A percentile compares a stretch with the other conserved stretches of the same genome.
phyloP scores from a whole-genome alignment of 2,329 filamentous ascomycete species.

The Fusarium denticulatum region DNA sequence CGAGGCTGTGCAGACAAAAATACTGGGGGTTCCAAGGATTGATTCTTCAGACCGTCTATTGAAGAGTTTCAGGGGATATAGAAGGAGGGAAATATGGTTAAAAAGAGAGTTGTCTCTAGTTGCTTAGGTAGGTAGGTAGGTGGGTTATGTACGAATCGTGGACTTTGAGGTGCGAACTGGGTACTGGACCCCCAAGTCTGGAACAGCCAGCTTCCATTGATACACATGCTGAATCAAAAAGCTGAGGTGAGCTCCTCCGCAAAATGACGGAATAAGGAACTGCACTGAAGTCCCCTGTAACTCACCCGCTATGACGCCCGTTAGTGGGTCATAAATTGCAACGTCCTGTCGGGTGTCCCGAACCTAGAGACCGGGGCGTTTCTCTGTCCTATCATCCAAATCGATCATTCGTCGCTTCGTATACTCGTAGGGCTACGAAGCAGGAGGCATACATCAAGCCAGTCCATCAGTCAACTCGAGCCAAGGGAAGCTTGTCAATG shows the following conservation, averaged over 20 bases:
- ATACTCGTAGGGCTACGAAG: not conserved
- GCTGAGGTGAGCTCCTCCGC: constrained; percentile 27
- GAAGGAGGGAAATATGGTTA: not conserved
- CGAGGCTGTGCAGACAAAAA: constrained; percentile 40
- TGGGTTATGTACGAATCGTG: not conserved
- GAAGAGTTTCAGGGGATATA: not conserved
- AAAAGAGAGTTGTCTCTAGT: not conserved
- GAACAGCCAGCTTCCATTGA: constrained; percentile 9
- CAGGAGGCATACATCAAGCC: not conserved
- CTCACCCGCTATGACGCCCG: constrained; percentile 27
- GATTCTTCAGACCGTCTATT: constrained; percentile 9
- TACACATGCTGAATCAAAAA: constrained; percentile 13
- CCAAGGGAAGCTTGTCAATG: not conserved
- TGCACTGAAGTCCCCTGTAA: constrained; percentile 23
- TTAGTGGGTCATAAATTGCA: constrained; percentile 17
- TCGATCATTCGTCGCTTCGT: not conserved
- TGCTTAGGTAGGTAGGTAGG: not conserved
- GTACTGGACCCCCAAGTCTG: not conserved
- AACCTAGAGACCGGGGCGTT: not conserved
- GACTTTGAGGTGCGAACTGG: not conserved
- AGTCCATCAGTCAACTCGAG: not conserved
- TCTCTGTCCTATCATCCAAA: not conserved
- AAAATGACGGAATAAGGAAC: constrained; percentile 27
- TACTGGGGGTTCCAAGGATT: constrained; percentile 9
- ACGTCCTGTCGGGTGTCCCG: not conserved